These are phyloP conservation scores for Acaromyces ingoldii DNA, from an alignment of 1,284 basidiomycete species.

Conservation along the genomic window DNA sequence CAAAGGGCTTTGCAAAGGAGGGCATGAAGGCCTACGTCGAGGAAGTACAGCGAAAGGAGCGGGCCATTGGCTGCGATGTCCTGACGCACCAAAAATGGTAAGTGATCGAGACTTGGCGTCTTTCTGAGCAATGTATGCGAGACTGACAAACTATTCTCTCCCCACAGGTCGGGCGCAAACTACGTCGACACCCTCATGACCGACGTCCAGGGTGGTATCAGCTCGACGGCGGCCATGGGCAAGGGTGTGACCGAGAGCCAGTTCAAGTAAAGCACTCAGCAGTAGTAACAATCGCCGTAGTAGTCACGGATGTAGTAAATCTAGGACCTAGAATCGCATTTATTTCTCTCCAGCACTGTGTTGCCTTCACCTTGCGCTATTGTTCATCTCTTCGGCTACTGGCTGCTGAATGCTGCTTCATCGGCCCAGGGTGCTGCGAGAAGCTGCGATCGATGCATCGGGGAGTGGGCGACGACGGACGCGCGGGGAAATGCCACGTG, in stretches of 20 bases:
- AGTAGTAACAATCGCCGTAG: no score
- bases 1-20: conserved; percentile 74
- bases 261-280: conserved; percentile 61
- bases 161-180: conserved; percentile 86
- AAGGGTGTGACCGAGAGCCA: conserved; percentile 87
- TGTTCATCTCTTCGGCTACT: no score
- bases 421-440: no score
- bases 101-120: conserved; percentile 84
- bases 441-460: no score
- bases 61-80: conserved; percentile 54
- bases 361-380: no score
- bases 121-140: conserved; percentile 56
- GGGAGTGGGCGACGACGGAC: no score
- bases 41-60: conserved; percentile 56
- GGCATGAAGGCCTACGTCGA: conserved; percentile 63
- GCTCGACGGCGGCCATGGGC: conserved; percentile 91
- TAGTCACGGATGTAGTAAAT: no score
- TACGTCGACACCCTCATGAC: conserved; percentile 85
- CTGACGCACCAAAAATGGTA: conserved; percentile 64
- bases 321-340: no score
- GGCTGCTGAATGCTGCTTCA: no score
- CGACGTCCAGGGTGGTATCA: conserved; percentile 83
- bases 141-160: conserved; percentile 10
- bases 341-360: no score
- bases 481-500: no score